Base-by-base conservation (phyloP, 305 asterid genomes). In the Petunia hybrid region DNA sequence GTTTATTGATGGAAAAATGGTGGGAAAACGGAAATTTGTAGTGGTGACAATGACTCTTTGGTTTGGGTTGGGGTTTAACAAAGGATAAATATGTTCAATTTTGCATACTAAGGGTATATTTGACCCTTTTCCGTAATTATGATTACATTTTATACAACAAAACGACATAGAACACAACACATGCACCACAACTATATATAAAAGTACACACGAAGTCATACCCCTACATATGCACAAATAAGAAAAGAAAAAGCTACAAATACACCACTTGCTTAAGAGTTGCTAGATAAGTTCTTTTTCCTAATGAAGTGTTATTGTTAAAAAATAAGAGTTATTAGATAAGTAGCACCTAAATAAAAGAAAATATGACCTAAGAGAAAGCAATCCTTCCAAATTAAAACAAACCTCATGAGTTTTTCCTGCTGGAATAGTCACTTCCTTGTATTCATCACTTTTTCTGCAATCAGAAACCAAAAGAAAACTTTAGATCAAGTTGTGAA, bases 341-440 rank as follows among this genome's bases (percentile, higher is more conserved):
- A 14, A 6, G 40, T 41, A 65, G 16, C 68, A 22, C 67, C 67
- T 48, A 42, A 46, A 55, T 53, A 45, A 79, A 43, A 65, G 43
- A 9, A 53, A 59, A 53, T 1, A 39, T 14, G 76, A 55, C 4
- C 0, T 16, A 68, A 45, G 43, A 48, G 41, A 79, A 53, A 51
- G 22, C 31, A 80, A 39, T 65, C 55, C 57, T 79, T 40, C 65
- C 53, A 69, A 69, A 53, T 66, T 61, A 83, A 83, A 82, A 83
- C 91, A 83, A 85, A 95, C 99, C 99, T 95, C 99, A 13, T 89
- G 88, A 53, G 89, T 88, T 76, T 85, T 90, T 84, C 99, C 99
- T 1, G 98, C 97, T 16, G 92, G 86, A 88, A 95, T 88, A 83
- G 82, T 92, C 79, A 88, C 87, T 91, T 94, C 99, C 90, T 90